These are phyloP conservation scores for Citrullus mucosospermus DNA, from an alignment of 306 rosid species.

Conservation along the genomic window DNA sequence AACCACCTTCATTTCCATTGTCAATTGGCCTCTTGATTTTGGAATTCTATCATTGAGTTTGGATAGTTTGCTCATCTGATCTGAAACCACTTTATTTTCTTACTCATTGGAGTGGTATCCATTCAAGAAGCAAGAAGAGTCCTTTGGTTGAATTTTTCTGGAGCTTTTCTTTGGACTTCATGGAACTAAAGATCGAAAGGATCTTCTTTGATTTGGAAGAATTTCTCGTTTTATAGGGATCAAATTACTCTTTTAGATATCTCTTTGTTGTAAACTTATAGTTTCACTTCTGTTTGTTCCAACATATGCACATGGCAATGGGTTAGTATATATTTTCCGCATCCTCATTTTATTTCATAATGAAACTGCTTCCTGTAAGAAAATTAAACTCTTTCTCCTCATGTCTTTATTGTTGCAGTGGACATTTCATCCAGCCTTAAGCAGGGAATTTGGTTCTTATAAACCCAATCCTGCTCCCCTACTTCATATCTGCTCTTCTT, in stretches of 20 bases:
- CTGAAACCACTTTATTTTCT: neutral
- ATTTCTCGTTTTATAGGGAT: neutral
- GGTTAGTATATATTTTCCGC: neutral
- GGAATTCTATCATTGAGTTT: neutral
- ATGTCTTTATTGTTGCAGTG: slow-evolving; percentile 34
- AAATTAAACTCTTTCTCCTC: neutral
- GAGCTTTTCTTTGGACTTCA: neutral
- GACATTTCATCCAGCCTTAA: slow-evolving; percentile 68
- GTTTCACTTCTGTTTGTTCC: neutral
- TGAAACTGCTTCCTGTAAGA: neutral
- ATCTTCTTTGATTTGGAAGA: neutral
- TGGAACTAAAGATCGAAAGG: neutral
- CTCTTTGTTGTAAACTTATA: neutral
- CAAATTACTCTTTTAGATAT: neutral
- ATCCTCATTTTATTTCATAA: neutral
- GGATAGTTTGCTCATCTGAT: neutral
- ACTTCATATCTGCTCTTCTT: slow-evolving; percentile 72
- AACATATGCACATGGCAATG: neutral
- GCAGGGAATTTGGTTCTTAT: slow-evolving; percentile 79
- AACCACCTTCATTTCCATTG: neutral
- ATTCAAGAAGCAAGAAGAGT: neutral
- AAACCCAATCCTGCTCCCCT: slow-evolving; percentile 89
- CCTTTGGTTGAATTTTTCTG: neutral
- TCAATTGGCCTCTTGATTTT: neutral
- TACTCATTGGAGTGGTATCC: neutral